Base-by-base conservation (phyloP, 768 basidiomycete genomes). In the Hygrophoropsis aurantiaca region DNA sequence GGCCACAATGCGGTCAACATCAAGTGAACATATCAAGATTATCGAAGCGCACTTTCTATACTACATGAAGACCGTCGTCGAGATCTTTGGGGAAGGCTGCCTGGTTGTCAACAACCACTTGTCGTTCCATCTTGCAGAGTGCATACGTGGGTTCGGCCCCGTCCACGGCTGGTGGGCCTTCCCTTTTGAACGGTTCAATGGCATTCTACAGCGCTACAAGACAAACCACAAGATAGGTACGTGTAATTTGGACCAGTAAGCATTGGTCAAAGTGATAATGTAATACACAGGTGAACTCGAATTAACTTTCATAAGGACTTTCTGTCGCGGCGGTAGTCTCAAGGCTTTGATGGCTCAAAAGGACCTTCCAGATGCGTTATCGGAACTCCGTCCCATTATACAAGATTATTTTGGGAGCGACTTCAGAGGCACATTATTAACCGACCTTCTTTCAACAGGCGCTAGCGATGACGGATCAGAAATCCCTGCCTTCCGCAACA, bases 91-190 rank as follows among this genome's bases (percentile, higher is more conserved):
- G 76, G 60, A 47, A 65, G 62, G 0, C 55, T 57, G 11, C 47
- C 52, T 4, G 36, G 39, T 1, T 43, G 45, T 74, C 16, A 71
- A 73, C 35, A 71, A 76, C 6, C 77, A 77, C 47, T 39, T 72
- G 3, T 48, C 69, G 0, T 52, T 78, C n/a, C 75, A 77, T 54
- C 52, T 74, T 19, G 51, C 52, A 0, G 48, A 60, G 4, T 55
- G 59, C n/a, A 49, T 77, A 3, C 46, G 46, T 4, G 13, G 41
- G 1, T 58, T 66, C 49, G 62, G 66, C 10, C 67, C 61, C 0
- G 46, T 44, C 11, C 67, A 66, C 51, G 52, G 57, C 25, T 62
- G 58, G 41, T 50, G 61, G 49, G 53, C 57, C 5, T 57, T 56
- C 26, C 57, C 59, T 15, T 71, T 64, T 34, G 60, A 72, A 42